Evolutionary conservation across 768 basidiomycete genomes (phyloP), one percentile per base, ranked within the genome.

Genomic region (Collybia mongolica): DNA sequence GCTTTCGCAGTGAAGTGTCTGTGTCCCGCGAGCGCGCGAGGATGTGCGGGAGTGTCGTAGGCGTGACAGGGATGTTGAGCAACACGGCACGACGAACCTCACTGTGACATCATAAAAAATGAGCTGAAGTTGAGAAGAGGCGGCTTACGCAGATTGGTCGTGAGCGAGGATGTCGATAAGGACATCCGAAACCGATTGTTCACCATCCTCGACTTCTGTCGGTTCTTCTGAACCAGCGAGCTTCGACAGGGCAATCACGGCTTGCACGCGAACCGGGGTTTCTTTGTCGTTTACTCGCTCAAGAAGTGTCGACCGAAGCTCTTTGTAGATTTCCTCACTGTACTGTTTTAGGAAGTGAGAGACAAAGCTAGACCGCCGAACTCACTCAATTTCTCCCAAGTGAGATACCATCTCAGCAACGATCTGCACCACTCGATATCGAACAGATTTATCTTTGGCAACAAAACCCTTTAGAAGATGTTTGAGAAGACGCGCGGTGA

Each of bases 1-100:
- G 74, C 49, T 84, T 88, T 48, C 96, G 88, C 35, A 90, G 76
- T 39, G 76, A 75, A 0, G 79, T 70, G 57, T 97, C 96, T 14
- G 81, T 75, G 62, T 98, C 96, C 18, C 90, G 82, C 2, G 84
- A 86, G 23, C 95, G 83, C 1, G 78, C 74, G 8, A 98, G 77
- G 38, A 98, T 77, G 28, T 73, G 69, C 0, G 83, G 76, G 0
- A 98, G 69, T 0, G 86, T 88, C 0, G 66, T 58, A 0, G 67
- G 60, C 28, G 73, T 76, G 6, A 84, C 65, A 0, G 86, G 82
- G 0, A 95, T 76, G 56, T 90, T 90, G 49, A 86, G 72, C 0
- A 97, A 71, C 0, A 83, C 81, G 0, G 86, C 84, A 26, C 88
- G 82, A 3, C 96, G 93, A 17, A 98, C 95, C 43, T 98, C 95